Percentiles rank a stretch among this genome's conserved stretches.
Evolutionary conservation across 1,284 basidiomycete genomes (phyloP).

Genomic region (Neotropicomus parvogracilis): DNA sequence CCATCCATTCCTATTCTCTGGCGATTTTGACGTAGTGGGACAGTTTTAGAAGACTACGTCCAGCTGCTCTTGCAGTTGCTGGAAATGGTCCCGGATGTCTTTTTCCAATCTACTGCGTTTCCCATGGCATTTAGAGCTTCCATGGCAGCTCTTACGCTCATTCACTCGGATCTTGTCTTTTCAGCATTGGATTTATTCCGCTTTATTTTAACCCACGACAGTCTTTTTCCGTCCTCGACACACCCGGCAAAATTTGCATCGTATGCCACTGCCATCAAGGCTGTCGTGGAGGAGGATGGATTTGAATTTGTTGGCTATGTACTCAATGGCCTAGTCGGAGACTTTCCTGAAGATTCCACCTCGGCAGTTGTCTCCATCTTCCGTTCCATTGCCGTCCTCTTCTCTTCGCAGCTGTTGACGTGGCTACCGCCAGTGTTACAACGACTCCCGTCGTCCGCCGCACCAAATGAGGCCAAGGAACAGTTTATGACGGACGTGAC

Average conservation of each 20-base stretch:
- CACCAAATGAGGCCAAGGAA: conserved; percentile 68
- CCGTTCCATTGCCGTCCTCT: conserved; percentile 62
- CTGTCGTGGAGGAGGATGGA: conserved; percentile 72
- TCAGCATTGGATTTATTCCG: conserved; percentile 80
- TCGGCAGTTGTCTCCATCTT: conserved; percentile 77
- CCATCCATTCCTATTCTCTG: background rate
- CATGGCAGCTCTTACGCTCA: conserved; percentile 74
- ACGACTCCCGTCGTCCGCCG: conserved; percentile 60
- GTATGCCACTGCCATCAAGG: conserved; percentile 66
- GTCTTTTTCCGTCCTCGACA: conserved; percentile 43
- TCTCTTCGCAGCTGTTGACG: conserved; percentile 62
- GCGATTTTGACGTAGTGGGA: conserved; percentile 2
- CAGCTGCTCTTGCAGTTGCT: conserved; percentile 76
- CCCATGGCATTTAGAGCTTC: conserved; percentile 71
- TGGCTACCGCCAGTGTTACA: conserved; percentile 77
- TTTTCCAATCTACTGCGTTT: conserved; percentile 76
- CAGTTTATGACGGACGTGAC: conserved; percentile 74
- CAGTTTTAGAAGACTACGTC: conserved; percentile 94
- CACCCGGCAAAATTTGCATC: conserved; percentile 60
- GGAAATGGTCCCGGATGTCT: conserved; percentile 67
- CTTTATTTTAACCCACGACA: conserved; percentile 70
- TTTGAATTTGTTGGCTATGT: conserved; percentile 68
- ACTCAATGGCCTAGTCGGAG: conserved; percentile 75
- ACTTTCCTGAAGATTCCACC: conserved; percentile 86
- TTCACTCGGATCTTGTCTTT: conserved; percentile 79